Conservation (phyloP, 2,329 filamentous ascomycete genomes). For the Cadophora sp. region DNA sequence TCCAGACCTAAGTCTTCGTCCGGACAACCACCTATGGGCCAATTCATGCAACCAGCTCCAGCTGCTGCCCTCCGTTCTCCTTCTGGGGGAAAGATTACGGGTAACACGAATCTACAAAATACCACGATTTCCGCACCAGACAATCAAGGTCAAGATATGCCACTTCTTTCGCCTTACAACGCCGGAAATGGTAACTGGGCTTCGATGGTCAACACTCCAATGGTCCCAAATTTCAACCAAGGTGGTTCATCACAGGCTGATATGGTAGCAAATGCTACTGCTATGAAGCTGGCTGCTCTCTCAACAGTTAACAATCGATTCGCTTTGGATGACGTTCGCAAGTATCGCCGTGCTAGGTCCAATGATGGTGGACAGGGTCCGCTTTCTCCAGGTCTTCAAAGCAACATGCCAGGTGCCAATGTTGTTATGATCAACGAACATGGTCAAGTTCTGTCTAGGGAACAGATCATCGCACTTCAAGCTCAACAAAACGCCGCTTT, state of each 20-base stretch:
- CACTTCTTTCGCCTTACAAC: slow-evolving; percentile 84
- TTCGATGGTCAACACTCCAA: slow-evolving; percentile 97
- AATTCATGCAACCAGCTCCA: slow-evolving; percentile 85
- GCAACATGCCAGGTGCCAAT: slow-evolving; percentile 72
- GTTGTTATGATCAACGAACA: slow-evolving; percentile 95
- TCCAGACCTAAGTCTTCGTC: slow-evolving; percentile 79
- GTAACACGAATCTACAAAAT: slow-evolving; percentile 77
- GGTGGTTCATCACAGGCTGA: slow-evolving; percentile 74
- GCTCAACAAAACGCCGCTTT: slow-evolving; percentile 65
- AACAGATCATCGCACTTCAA: slow-evolving; percentile 84
- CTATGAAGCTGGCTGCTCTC: slow-evolving; percentile 96
- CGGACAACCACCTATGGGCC: slow-evolving; percentile 86
- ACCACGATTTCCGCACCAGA: slow-evolving; percentile 81
- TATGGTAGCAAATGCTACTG: slow-evolving; percentile 98
- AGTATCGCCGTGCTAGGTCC: slow-evolving; percentile 90
- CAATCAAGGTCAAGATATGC: slow-evolving; percentile 72
- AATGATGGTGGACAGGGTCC: slow-evolving; percentile 76
- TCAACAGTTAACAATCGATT: slow-evolving; percentile 99
- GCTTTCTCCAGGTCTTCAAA: slow-evolving; percentile 70
- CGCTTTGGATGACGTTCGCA: slow-evolving; percentile 93
- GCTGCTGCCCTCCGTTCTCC: slow-evolving; percentile 82
- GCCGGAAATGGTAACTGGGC: slow-evolving; percentile 92
- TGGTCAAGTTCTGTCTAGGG: slow-evolving; percentile 83
- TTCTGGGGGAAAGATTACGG: slow-evolving; percentile 66
- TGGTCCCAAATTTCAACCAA: slow-evolving; percentile 82